phyloP scores from a whole-genome alignment of 805 yeast species.

The Spathaspora passalidarum region DNA sequence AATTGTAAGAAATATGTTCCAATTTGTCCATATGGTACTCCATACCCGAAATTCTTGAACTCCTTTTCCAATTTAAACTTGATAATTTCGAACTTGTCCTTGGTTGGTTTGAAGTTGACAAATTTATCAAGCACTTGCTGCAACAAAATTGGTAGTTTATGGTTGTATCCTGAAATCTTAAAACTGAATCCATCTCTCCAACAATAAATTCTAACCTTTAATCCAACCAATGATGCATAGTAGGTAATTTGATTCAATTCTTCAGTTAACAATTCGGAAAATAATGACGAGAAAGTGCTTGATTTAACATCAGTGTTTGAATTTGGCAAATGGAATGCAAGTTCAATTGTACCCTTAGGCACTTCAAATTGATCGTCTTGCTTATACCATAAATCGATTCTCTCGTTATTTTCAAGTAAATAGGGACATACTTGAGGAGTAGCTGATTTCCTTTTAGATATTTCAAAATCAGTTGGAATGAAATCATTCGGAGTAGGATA shows the following conservation, averaged over 20 bases:
- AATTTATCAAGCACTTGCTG: constrained; percentile 58
- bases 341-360: constrained; percentile 75
- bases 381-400: constrained; percentile 76
- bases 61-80: constrained; percentile 63
- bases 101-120: constrained; percentile 45
- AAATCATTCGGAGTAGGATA: constrained; percentile 77
- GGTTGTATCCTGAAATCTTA: constrained; percentile 75
- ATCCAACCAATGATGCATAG: constrained; percentile 81
- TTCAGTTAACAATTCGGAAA: constrained; percentile 72
- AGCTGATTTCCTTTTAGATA: constrained; percentile 37
- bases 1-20: constrained; percentile 59
- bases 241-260: constrained; percentile 73
- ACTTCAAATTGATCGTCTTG: constrained; percentile 85
- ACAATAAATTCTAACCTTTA: constrained; percentile 53
- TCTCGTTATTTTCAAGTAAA: constrained; percentile 50
- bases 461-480: constrained; percentile 74
- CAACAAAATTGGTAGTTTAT: constrained; percentile 66
- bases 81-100: constrained; percentile 61
- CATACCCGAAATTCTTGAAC: constrained; percentile 64
- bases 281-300: constrained; percentile 56
- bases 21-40: constrained; percentile 77
- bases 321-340: constrained; percentile 64
- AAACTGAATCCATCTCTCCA: constrained; percentile 71
- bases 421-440: constrained; percentile 54
- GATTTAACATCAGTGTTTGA: constrained; percentile 57